Base-by-base conservation (phyloP, 768 basidiomycete genomes). In the Russula griseocarnosa region DNA sequence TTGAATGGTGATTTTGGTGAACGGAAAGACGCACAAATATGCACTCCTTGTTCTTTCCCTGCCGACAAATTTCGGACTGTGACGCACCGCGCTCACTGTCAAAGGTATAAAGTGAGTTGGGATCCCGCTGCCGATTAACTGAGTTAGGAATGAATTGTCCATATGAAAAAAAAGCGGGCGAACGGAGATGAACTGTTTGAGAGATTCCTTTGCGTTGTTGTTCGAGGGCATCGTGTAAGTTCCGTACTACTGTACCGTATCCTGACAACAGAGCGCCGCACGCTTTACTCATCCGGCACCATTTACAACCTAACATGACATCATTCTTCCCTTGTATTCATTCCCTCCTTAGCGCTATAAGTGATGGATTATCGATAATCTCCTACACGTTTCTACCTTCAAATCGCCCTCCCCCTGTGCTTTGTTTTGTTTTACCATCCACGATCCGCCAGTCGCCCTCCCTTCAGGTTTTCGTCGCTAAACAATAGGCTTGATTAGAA, bases 391-490 rank as follows among this genome's bases (percentile, higher is more conserved):
- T 47, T 47, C 44, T 46, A 53, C 26, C 7, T 34, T 13, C 46
- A 10, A 14, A 26, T 56, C 22, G 28, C 32, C 10, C 30, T 5
- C 24, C n/a, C 7, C 28, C 5, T 24, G 11, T 10, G 20, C 40
- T 77, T 77, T 24, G 3, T 11, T 26, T 30, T 30, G 6, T 30
- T 46, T 77, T 77, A 89, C 82, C 82, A 82, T 24, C 91, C 91
- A 40, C 91, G 83, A 36, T 76, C 75, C 9, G 90, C 87, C 55
- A 90, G 72, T 28, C 79, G 80, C 10, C 90, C 91, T 20, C 91
- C 91, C 70, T 86, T 82, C 56, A 92, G 71, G 60, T 86, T 78
- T n/a, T 75, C 71, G 65, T 86, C 82, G 68, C 90, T 92, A 67
- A 49, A 10, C 34, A 9, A 26, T 32, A 13, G 11, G 24, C 18